phyloP scores from a whole-genome alignment of 2,329 filamentous ascomycete genomes.

The Trichoderma polysporum region DNA sequence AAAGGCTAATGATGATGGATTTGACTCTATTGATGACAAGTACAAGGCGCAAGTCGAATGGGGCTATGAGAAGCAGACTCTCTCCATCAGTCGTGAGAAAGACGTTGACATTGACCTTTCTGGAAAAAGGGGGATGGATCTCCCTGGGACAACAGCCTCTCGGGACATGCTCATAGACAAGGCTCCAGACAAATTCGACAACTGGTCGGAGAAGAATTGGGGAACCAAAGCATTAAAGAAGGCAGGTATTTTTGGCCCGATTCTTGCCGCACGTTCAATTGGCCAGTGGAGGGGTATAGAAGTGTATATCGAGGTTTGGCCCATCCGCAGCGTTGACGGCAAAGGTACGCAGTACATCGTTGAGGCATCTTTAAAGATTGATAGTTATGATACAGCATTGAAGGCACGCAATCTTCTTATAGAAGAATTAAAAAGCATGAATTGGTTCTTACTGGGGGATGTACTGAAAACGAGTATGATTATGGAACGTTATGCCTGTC shows the following conservation, averaged over 20 bases:
- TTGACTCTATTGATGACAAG: not conserved
- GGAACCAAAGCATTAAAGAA: not conserved
- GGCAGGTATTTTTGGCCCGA: not conserved
- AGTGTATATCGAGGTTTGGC: not conserved
- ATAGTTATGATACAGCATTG: not conserved
- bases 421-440: too few relatives aligned
- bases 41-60: not conserved
- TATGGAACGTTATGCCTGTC: too few relatives aligned
- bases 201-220: not conserved
- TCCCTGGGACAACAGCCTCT: not conserved
- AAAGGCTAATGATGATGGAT: not conserved
- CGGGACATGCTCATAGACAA: not conserved
- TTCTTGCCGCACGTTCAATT: not conserved
- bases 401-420: too few relatives aligned
- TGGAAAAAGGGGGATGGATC: not conserved
- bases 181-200: not conserved
- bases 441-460: too few relatives aligned
- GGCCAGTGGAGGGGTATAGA: not conserved
- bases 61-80: not conserved
- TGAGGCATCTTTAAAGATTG: not conserved
- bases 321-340: not conserved
- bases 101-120: not conserved
- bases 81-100: not conserved
- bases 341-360: not conserved
- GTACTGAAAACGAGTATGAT: too few relatives aligned